These are phyloP conservation scores for Tricholoma saponaceum DNA, from an alignment of 768 basidiomycete genomes.

Conservation along the genomic window DNA sequence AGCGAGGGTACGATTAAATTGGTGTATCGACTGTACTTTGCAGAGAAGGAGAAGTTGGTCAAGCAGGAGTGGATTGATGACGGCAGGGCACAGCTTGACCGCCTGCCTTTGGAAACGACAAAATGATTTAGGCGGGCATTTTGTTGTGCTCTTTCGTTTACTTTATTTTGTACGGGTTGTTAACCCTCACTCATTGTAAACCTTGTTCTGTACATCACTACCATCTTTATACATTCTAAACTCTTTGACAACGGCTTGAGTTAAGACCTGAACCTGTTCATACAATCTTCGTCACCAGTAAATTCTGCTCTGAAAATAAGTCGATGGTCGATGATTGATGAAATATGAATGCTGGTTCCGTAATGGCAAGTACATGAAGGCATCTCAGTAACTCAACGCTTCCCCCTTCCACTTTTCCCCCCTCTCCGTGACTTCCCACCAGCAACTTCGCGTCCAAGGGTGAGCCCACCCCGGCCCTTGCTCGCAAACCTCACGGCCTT, in stretches of 20 bases:
- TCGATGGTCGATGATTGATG: no score
- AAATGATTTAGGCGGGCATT: slow-evolving; percentile 21
- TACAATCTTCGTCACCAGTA: no score
- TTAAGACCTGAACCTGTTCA: no score
- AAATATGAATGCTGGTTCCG: no score
- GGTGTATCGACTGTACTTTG: slow-evolving; percentile 78
- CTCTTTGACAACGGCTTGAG: neutral
- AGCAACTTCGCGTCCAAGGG: slow-evolving; percentile 44
- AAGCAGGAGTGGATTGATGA: slow-evolving; percentile 85
- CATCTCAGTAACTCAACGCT: slow-evolving; percentile 14
- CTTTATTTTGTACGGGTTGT: neutral
- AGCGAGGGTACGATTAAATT: slow-evolving; percentile 94
- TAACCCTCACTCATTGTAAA: slow-evolving; percentile 1
- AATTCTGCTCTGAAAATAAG: no score
- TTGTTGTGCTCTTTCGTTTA: slow-evolving; percentile 3
- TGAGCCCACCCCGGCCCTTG: slow-evolving; percentile 60
- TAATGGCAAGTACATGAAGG: neutral
- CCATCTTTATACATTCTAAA: neutral
- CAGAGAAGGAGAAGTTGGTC: slow-evolving; percentile 71
- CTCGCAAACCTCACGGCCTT: slow-evolving; percentile 83
- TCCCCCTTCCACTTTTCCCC: slow-evolving; percentile 24
- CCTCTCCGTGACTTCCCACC: slow-evolving; percentile 24
- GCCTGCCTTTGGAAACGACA: slow-evolving; percentile 37
- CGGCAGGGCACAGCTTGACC: slow-evolving; percentile 58
- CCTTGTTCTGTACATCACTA: neutral